These are phyloP conservation scores for Elymus sibiricus DNA, from an alignment of 176 grass and related monocot species.

Conservation along the genomic window DNA sequence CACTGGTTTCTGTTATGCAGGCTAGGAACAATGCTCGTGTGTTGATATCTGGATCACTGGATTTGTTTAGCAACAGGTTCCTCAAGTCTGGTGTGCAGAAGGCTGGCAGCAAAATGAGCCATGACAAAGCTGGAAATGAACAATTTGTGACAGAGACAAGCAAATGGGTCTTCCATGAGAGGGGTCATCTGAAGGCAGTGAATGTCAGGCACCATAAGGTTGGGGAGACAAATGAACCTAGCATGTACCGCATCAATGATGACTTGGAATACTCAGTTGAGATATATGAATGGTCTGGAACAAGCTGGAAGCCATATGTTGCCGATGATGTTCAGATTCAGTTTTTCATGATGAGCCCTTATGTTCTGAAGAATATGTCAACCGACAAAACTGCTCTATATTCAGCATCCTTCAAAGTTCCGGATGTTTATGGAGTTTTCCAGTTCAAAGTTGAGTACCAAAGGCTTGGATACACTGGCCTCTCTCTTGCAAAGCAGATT, in stretches of 20 bases:
- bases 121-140: constrained; percentile 86
- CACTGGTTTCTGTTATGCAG: constrained; percentile 96
- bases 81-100: constrained; percentile 82
- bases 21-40: constrained; percentile 94
- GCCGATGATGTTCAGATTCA: constrained; percentile 99
- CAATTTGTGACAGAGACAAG: constrained; percentile 91
- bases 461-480: constrained; percentile 86
- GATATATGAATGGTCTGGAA: constrained; percentile 98
- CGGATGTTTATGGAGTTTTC: constrained; percentile 99
- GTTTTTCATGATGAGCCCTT: constrained; percentile 99
- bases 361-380: constrained; percentile 85
- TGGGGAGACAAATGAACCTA: constrained; percentile 82
- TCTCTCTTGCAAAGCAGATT: constrained; percentile 97
- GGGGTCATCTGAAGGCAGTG: constrained; percentile 94
- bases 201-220: constrained; percentile 83
- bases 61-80: constrained; percentile 95
- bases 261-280: constrained; percentile 98
- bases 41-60: constrained; percentile 81
- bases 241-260: constrained; percentile 97
- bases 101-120: constrained; percentile 57
- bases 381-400: constrained; percentile 76
- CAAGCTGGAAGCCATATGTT: constrained; percentile 93
- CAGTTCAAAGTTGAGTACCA: constrained; percentile 97
- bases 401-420: constrained; percentile 92
- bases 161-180: constrained; percentile 99